Percentiles rank a stretch among this genome's conserved stretches.
phyloP scores from a whole-genome alignment of 2,329 filamentous ascomycete genomes.

The Helotiales sp. region DNA sequence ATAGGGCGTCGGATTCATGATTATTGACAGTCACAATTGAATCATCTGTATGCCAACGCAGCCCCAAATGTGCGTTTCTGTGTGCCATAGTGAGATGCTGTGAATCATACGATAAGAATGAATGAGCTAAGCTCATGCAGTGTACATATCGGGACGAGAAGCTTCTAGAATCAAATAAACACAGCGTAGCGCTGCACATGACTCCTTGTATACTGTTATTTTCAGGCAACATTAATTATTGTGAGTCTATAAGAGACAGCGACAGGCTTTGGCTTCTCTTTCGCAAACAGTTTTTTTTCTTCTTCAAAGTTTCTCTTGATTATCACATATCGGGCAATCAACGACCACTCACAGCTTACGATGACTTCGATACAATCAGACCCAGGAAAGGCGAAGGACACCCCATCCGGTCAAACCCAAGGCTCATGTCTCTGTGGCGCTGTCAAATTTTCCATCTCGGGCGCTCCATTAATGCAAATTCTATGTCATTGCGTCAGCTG shows the following conservation, averaged over 20 bases:
- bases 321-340: no score
- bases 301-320: neutral
- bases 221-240: neutral
- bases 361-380: neutral
- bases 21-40: no score
- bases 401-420: neutral
- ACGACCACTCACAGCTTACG: neutral
- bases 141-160: neutral
- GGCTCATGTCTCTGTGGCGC: constrained; percentile 23
- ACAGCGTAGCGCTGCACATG: neutral
- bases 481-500: constrained; percentile 24
- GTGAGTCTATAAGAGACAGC: neutral
- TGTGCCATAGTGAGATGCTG: neutral
- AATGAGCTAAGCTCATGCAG: neutral
- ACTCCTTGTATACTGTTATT: neutral
- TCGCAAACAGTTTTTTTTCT: neutral
- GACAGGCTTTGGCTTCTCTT: neutral
- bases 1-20: no score
- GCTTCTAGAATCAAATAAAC: neutral
- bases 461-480: constrained; percentile 12
- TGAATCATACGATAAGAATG: neutral
- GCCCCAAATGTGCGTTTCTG: no score
- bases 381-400: neutral
- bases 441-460: constrained; percentile 20
- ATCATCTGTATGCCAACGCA: no score